Conservation (phyloP, 345 rosid species). For the Dimocarpus longan region DNA sequence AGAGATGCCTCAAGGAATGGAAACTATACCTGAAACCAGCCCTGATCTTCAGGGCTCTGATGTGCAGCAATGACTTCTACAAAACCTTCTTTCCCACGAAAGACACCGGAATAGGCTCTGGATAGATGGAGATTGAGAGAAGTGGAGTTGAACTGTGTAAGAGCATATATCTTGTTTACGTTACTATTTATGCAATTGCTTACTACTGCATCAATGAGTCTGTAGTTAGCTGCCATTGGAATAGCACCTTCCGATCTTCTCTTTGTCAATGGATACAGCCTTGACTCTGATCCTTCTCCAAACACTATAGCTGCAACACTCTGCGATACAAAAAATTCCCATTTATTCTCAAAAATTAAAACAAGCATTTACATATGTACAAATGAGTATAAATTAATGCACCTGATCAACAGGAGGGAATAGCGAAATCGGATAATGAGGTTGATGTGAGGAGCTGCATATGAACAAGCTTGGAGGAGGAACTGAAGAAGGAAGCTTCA, state of each 20-base stretch:
- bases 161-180: slow-evolving; percentile 78
- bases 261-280: slow-evolving; percentile 75
- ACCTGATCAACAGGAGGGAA: slow-evolving; percentile 57
- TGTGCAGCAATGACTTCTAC: slow-evolving; percentile 84
- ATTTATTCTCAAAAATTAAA: not conserved
- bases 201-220: slow-evolving; percentile 75
- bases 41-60: slow-evolving; percentile 70
- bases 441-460: slow-evolving; percentile 38
- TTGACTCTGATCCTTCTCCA: slow-evolving; percentile 70
- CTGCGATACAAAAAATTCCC: slow-evolving; percentile 28
- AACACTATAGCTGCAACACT: slow-evolving; percentile 81
- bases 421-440: slow-evolving; percentile 18
- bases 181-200: slow-evolving; percentile 89
- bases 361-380: no score
- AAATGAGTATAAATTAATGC: not conserved
- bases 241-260: slow-evolving; percentile 84
- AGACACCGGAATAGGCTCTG: slow-evolving; percentile 60
- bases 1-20: not conserved
- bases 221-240: slow-evolving; percentile 73
- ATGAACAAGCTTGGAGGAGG: slow-evolving; percentile 16
- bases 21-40: slow-evolving; percentile 74
- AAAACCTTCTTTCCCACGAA: slow-evolving; percentile 65
- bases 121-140: slow-evolving; percentile 81
- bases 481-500: slow-evolving; percentile 23
- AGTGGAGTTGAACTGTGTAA: slow-evolving; percentile 89